Base-by-base conservation (phyloP, 495 filamentous ascomycete genomes). In the Beverwykella pulmonaria region DNA sequence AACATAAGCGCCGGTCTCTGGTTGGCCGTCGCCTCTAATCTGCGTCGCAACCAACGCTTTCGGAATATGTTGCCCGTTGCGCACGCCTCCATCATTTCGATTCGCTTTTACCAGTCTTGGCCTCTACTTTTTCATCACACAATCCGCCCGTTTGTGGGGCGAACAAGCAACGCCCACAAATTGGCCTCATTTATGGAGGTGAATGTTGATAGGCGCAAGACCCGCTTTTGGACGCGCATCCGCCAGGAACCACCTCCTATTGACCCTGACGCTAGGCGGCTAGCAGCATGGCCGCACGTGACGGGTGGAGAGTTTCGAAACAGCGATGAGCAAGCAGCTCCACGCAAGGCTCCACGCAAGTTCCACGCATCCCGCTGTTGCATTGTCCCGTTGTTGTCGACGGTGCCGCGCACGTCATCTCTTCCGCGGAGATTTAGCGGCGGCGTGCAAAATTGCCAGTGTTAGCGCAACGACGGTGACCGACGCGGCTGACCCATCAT, bases 241-340 rank as follows among this genome's bases (percentile, higher is more conserved):
- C 4, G 12, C 26, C 30, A 52, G 10, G 48, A 52, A 25, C 26
- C 48, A 30, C 25, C 34, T 39, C 34, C 53, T 41, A 17, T 41
- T 55, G 52, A 22, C 52, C 25, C 52, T 55, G 52, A n/a, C 9
- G 27, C 52, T 32, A 55, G 30, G 26, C n/a, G 7, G n/a, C 17
- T 22, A 15, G 9, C 10, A 20, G 52, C 23, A 29, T 12, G 25
- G n/a, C 25, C 8, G n/a, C 52, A 55, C 52, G 52, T 55, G 52
- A 55, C 23, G n/a, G 1, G 32, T n/a, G 32, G 32, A 34, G 32
- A 12, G 29, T 29, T 55, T 55, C 52, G 52, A 55, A 55, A 55
- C 52, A 22, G n/a, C 6, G 17, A 27, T 20, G 29, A 2, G 52
- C 48, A 50, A 4, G 15, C n/a, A 4, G 15, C n/a, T 50, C 48